Conservation (phyloP, 768 basidiomycete genomes). For the Termitomyces sp. region DNA sequence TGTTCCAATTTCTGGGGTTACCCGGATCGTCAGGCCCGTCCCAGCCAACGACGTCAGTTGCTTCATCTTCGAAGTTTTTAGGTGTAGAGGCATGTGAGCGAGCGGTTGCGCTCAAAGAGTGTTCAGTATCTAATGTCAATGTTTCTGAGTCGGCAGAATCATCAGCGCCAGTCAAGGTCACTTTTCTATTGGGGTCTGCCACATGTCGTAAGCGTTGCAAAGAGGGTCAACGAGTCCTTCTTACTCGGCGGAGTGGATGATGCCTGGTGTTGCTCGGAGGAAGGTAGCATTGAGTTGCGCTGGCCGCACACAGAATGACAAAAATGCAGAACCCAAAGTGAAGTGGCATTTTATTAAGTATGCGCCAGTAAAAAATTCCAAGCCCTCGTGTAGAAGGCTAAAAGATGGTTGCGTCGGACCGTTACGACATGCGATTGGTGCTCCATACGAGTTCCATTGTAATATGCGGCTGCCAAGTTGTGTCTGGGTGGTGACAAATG, state of each 20-base stretch:
- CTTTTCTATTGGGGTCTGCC: neutral
- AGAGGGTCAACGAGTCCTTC: neutral
- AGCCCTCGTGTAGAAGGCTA: neutral
- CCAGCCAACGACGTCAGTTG: constrained; percentile 19
- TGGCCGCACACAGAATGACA: neutral
- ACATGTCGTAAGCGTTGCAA: neutral
- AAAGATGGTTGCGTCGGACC: neutral
- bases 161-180: neutral
- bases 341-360: neutral
- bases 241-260: neutral
- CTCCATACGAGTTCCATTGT: neutral
- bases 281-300: neutral
- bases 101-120: neutral
- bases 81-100: neutral
- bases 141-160: constrained; percentile 1
- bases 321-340: neutral
- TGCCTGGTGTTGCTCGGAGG: neutral
- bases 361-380: neutral
- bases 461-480: constrained; percentile 1
- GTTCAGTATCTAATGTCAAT: constrained; percentile 2
- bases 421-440: neutral
- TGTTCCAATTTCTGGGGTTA: constrained; percentile 38
- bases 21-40: constrained; percentile 21
- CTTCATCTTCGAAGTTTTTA: neutral
- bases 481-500: neutral